Percentiles rank a stretch among this genome's conserved stretches.
Conservation (phyloP, 1,139 yeast species). For the Saccharomyces hybrid region DNA sequence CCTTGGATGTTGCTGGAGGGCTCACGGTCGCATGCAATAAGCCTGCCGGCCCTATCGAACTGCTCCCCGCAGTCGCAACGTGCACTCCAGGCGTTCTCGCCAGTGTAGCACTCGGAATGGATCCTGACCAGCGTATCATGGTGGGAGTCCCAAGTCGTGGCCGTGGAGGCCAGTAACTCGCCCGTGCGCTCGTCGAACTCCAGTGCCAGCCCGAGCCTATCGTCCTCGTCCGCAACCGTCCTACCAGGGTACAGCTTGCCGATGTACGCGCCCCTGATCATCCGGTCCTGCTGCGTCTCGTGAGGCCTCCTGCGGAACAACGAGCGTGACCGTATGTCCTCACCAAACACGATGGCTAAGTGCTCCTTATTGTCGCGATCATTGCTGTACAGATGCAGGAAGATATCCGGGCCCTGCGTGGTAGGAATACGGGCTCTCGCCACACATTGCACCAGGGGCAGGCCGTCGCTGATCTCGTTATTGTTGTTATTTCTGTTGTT, state of each 20-base stretch:
- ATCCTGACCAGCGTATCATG: conserved; percentile 58
- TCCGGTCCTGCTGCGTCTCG: conserved; percentile 85
- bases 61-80: conserved; percentile 99
- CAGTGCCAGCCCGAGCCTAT: conserved; percentile 36
- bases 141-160: conserved; percentile 28
- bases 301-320: conserved; percentile 51
- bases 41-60: conserved; percentile 92
- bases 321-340: conserved; percentile 70
- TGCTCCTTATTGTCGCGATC: conserved; percentile 88
- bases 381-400: conserved; percentile 80
- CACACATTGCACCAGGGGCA: conserved; percentile 78
- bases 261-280: conserved; percentile 95
- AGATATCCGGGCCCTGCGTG: conserved; percentile 61
- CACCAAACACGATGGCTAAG: conserved; percentile 94
- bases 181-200: conserved; percentile 44
- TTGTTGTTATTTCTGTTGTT: not conserved
- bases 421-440: conserved; percentile 62
- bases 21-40: conserved; percentile 45
- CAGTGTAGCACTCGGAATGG: conserved; percentile 97
- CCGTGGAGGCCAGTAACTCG: conserved; percentile 39
- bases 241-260: conserved; percentile 89
- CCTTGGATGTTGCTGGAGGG: conserved; percentile 38
- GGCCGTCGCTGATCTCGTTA: conserved; percentile 8
- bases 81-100: conserved; percentile 98
- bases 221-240: conserved; percentile 56